Conservation (phyloP, 1,284 basidiomycete genomes). For the Papiliotrema laurentii region DNA sequence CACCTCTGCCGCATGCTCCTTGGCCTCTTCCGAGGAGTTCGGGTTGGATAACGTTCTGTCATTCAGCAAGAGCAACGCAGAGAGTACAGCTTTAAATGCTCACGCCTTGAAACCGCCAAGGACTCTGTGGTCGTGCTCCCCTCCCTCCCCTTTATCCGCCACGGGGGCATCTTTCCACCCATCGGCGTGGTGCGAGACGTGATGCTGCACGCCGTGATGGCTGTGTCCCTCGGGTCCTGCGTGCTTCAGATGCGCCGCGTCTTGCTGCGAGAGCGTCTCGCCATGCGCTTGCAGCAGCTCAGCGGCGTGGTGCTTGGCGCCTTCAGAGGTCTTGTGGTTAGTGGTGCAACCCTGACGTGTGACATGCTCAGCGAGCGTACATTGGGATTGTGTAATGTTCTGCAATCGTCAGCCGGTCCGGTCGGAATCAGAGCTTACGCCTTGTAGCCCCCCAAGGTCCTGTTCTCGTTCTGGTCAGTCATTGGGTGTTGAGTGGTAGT, state of each 20-base stretch:
- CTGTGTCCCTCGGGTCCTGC: neutral
- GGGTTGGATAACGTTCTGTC: constrained; percentile 2
- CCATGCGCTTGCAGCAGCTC: constrained; percentile 3
- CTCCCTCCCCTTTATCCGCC: neutral
- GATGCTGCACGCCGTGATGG: constrained; percentile 2
- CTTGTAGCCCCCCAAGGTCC: constrained; percentile 12
- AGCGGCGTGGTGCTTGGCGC: constrained; percentile 1
- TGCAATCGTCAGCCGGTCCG: constrained; percentile 4
- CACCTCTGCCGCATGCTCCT: constrained; percentile 17
- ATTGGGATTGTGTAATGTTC: constrained; percentile 19
- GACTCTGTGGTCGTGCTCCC: constrained; percentile 1
- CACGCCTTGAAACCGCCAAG: constrained; percentile 3
- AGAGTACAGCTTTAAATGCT: neutral
- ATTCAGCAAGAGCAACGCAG: neutral
- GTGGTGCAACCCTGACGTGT: neutral
- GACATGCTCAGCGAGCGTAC: neutral
- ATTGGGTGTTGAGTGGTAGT: neutral
- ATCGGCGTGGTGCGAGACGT: neutral
- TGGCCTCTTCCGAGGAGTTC: constrained; percentile 19
- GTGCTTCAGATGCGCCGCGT: neutral
- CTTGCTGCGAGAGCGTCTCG: neutral
- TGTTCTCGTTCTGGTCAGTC: constrained; percentile 2
- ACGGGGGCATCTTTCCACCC: neutral
- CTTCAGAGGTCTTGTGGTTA: neutral
- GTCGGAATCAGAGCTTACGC: constrained; percentile 5